Base-by-base conservation (phyloP, 2,329 filamentous ascomycete genomes). In the Stromatinia cepivora region DNA sequence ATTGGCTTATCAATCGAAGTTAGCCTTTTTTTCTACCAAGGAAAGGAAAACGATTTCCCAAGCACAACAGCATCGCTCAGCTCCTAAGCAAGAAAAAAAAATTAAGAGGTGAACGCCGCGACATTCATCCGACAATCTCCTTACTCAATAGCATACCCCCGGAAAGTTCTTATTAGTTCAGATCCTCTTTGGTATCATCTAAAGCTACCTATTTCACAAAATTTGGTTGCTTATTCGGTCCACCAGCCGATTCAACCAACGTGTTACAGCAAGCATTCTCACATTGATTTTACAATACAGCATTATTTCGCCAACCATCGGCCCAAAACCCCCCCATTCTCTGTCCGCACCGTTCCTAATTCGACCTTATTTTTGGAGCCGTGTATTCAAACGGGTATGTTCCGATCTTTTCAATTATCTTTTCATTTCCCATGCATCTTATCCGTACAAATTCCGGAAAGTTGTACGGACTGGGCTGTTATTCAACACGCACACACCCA, bases 1-100 rank as follows among this genome's bases (percentile, higher is more conserved):
- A 69, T 67, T 67, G 66, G 66, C 57, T 62, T 31, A 67, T 22
- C 66, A 15, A 53, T 62, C 56, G 36, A 56, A 45, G 46, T 31
- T 68, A 50, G 46, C n/a, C 54, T 31, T 62, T 53, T 59, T 50
- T 58, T 31, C 34, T 28, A 57, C 31, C 34, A 56, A 50, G 58
- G 59, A 62, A 62, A 62, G 54, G 31, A 36, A 36, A 56, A 45
- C n/a, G 28, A 52, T n/a, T 22, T 54, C 34, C 34, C 50, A 15
- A 56, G 34, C 63, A 42, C n/a, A 36, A 28, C 59, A 58, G 31
- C 36, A 53, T 42, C 48, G 15, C 36, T 22, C 63, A 53, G 59
- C 46, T 10, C 17, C 7, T 7, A 54, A 34, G 15, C 15, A 34
- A 54, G 52, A 54, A 28, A 59, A 36, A 15, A 61, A n/a, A 31